Evolutionary conservation across 1,284 basidiomycete species (phyloP).

Genomic region (Farysia itapuensis): DNA sequence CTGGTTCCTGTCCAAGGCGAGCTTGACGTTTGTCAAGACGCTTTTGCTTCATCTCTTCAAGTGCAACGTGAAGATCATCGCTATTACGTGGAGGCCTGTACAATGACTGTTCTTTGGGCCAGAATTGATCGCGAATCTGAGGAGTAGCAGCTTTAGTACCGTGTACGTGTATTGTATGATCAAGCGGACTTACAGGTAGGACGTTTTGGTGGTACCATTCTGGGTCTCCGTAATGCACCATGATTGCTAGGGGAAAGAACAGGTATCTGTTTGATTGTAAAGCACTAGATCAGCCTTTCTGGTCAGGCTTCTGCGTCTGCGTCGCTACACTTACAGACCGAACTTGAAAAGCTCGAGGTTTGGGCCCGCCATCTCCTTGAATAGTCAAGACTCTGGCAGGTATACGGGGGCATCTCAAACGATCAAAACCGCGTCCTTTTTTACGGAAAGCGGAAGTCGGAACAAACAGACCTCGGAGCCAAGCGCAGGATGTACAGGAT

Average conservation of each 20-base stretch:
- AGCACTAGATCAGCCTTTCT: background rate
- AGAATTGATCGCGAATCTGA: conserved; percentile 47
- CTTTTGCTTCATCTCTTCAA: conserved; percentile 40
- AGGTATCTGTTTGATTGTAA: conserved; percentile 71
- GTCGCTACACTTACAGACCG: conserved; percentile 27
- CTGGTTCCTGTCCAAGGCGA: conserved; percentile 7
- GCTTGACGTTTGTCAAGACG: conserved; percentile 34
- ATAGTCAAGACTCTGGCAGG: too few species aligned
- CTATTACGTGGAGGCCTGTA: conserved; percentile 40
- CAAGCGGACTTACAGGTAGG: conserved; percentile 68
- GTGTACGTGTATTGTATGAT: background rate
- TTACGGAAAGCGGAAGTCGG: too few species aligned
- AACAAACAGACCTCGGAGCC: too few species aligned
- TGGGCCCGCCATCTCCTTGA: conserved; percentile 77
- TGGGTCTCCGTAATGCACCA: conserved; percentile 85
- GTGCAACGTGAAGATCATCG: conserved; percentile 26
- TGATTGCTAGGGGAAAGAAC: conserved; percentile 79
- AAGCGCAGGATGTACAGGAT: too few species aligned
- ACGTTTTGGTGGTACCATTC: conserved; percentile 82
- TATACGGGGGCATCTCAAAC: too few species aligned
- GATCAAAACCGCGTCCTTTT: too few species aligned
- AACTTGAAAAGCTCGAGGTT: conserved; percentile 64
- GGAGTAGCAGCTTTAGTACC: background rate
- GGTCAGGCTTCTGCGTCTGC: background rate
- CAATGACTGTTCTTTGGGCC: conserved; percentile 43